Evolutionary conservation across 768 basidiomycete species (phyloP).

Genomic region (Russula foetens): DNA sequence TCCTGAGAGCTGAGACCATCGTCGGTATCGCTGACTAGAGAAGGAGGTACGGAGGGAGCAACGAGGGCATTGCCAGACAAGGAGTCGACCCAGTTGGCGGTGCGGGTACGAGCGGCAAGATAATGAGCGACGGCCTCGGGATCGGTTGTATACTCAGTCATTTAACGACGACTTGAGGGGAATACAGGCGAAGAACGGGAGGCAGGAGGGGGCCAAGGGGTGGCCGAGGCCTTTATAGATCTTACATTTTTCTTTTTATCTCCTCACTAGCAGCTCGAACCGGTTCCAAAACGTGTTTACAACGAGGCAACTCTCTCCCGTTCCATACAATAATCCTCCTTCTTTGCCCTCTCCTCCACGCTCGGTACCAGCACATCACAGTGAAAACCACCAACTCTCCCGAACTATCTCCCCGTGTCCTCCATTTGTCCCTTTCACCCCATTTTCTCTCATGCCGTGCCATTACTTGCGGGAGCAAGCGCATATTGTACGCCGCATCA

Average conservation of each 20-base stretch:
- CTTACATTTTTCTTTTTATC: background rate
- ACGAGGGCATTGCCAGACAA: constrained; percentile 31
- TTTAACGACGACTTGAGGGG: constrained; percentile 20
- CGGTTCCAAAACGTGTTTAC: constrained; percentile 9
- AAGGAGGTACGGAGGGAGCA: constrained; percentile 35
- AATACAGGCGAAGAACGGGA: constrained; percentile 12
- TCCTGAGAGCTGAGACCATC: constrained; percentile 29
- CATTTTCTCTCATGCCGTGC: background rate
- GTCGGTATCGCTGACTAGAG: constrained; percentile 25
- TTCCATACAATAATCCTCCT: no score
- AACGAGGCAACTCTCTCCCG: constrained; percentile 9
- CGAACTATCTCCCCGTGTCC: background rate
- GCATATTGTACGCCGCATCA: background rate
- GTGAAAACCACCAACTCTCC: background rate
- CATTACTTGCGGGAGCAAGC: background rate
- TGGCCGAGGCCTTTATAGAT: constrained; percentile 16
- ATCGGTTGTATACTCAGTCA: constrained; percentile 60
- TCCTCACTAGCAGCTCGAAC: background rate
- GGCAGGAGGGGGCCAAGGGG: constrained; percentile 9
- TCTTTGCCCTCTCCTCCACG: no score
- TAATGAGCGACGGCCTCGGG: constrained; percentile 52
- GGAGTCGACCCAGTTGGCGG: constrained; percentile 53
- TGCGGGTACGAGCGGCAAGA: constrained; percentile 52
- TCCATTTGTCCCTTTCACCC: background rate
- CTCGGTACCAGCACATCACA: background rate